Conservation (phyloP, 148 eudicot genomes). For the Polygonum aviculare region DNA sequence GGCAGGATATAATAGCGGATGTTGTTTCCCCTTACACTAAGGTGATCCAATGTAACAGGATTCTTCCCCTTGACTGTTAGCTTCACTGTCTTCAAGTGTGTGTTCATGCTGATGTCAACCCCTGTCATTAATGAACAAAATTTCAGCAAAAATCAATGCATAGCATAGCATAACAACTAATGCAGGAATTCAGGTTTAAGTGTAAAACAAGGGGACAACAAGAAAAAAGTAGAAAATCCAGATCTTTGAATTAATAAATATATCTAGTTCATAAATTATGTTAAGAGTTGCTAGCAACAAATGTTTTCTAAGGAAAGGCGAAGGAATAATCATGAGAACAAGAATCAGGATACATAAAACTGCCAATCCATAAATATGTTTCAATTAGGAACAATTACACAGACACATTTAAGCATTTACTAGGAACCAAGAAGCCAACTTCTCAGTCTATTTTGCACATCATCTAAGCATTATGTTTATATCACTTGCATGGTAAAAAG, state of each 20-base stretch:
- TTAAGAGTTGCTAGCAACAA: not conserved
- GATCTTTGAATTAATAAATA: not conserved
- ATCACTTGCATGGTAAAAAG: too few species aligned
- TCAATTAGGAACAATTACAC: not conserved
- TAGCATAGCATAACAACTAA: not conserved
- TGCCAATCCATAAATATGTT: not conserved
- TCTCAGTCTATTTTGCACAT: not conserved
- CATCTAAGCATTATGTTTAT: not conserved
- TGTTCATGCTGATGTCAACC: conserved; percentile 78
- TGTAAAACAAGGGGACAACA: not conserved
- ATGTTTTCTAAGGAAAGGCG: not conserved
- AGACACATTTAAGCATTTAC: not conserved
- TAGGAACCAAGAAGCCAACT: not conserved
- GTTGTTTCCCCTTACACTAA: conserved; percentile 68
- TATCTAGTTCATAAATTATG: not conserved
- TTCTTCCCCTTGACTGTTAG: conserved; percentile 63
- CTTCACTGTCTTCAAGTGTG: conserved; percentile 73
- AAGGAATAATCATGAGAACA: not conserved
- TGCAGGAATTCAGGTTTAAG: not conserved
- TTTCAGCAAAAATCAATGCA: not conserved
- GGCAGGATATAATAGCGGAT: conserved; percentile 74
- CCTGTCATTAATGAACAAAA: conserved; percentile 21
- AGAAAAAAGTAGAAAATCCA: not conserved
- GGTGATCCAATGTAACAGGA: conserved; percentile 58
- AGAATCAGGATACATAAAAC: not conserved